phyloP scores from a whole-genome alignment of 805 yeast genomes.

The Lipomyces orientalis region DNA sequence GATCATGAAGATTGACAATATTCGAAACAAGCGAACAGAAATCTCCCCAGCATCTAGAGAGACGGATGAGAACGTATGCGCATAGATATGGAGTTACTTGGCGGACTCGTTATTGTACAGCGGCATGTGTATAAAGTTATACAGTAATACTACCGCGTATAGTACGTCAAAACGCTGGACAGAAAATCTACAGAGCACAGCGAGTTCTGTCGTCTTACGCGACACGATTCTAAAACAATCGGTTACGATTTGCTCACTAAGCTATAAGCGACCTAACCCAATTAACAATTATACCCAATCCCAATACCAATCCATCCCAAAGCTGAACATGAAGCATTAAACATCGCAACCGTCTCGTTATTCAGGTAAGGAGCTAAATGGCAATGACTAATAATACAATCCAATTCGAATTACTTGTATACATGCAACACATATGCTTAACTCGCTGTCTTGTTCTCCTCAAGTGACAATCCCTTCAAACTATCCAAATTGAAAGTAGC shows the following conservation, averaged over 20 bases:
- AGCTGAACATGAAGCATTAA: background rate
- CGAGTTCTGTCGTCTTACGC: background rate
- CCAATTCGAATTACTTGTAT: background rate
- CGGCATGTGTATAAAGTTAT: background rate
- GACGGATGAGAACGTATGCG: background rate
- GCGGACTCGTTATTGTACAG: background rate
- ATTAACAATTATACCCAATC: background rate
- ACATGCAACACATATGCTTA: background rate
- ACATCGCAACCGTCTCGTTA: background rate
- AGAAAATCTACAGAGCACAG: background rate
- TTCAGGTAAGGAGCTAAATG: background rate
- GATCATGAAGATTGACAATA: slow-evolving; percentile 1
- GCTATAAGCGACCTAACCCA: background rate
- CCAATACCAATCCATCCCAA: slow-evolving; percentile 1
- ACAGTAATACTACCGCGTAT: background rate
- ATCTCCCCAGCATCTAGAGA: background rate
- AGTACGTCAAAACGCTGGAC: background rate
- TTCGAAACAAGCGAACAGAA: background rate
- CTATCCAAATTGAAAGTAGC: slow-evolving; percentile 6
- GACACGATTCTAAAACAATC: background rate
- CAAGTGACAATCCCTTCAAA: slow-evolving; percentile 19
- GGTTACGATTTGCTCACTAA: background rate
- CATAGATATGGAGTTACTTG: background rate
- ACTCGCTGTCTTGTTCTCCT: slow-evolving; percentile 3
- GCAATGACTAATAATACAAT: background rate